Evolutionary conservation across 352 stramenopile species (phyloP), one percentile per base, ranked within the genome.

Genomic region (Pythium volutum): DNA sequence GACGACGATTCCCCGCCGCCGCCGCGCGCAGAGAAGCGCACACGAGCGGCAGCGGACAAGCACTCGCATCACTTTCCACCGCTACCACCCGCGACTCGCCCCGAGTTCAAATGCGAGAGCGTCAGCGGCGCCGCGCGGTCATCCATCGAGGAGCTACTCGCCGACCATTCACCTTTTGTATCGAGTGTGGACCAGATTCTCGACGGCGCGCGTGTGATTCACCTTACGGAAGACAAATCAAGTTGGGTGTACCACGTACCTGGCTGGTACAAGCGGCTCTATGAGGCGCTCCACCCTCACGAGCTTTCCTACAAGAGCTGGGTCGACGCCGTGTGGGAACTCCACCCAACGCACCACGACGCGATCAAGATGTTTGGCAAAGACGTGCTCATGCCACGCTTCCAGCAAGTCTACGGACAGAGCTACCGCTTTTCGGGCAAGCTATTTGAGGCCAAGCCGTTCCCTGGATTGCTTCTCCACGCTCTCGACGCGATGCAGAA

Each of bases 301-400:
- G 62, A 50, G 20, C 29, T 58, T 14, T 52, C 58, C 1, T 71
- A 71, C 29, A 2, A 3, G 16, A 53, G 67, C 12, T 71, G 64
- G 64, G 54, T 71, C 48, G 23, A 36, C 16, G n/a, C n/a, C 0
- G 18, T 87, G 8, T 96, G 85, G 82, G 66, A 79, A 4, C 65
- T 77, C 2, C 84, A 94, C 48, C 87, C 87, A 18, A 43, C 64
- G 26, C 53, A 87, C 22, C 55, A 81, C 39, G 76, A 91, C 59
- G 73, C 71, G 10, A 81, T 95, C 29, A 84, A 85, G 70, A 75
- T 93, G 65, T 93, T 90, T 64, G 81, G 79, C 22, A 87, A 86
- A 61, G 67, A 72, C 10, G 67, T 74, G 16, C 72, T 75, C 52
- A 79, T 88, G 57, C 86, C 84, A 23, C 70, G 84, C 11, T 93